These are phyloP conservation scores for Trichophyton simii DNA, from an alignment of 2,329 filamentous ascomycete genomes.

Conservation along the genomic window DNA sequence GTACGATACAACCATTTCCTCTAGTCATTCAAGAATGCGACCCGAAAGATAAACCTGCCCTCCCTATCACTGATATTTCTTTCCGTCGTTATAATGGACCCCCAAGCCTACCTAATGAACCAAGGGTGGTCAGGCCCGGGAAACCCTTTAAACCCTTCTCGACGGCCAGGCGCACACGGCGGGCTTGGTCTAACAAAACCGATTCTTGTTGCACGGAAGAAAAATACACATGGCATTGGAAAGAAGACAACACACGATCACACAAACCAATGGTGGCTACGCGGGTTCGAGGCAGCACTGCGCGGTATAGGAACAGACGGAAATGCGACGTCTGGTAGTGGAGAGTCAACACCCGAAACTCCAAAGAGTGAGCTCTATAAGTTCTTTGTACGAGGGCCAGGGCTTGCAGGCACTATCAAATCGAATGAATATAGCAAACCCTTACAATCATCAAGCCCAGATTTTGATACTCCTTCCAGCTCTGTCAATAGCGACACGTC, in stretches of 20 bases:
- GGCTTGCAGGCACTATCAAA: conserved; percentile 54
- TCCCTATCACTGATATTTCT: background rate
- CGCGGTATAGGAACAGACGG: conserved; percentile 59
- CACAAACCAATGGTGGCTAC: conserved; percentile 90
- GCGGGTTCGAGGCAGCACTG: conserved; percentile 82
- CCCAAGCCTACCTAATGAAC: conserved; percentile 64
- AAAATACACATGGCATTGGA: conserved; percentile 70
- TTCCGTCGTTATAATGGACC: conserved; percentile 46
- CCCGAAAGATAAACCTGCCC: background rate
- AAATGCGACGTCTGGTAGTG: conserved; percentile 46
- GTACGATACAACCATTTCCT: background rate
- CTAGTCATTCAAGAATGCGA: background rate
- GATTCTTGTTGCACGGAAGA: conserved; percentile 69
- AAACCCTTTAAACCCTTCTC: conserved; percentile 66
- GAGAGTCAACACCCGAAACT: conserved; percentile 35
- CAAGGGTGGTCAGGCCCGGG: conserved; percentile 87
- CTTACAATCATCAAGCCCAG: background rate
- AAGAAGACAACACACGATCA: conserved; percentile 53
- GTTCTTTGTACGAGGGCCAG: conserved; percentile 72
- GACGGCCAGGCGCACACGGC: conserved; percentile 40
- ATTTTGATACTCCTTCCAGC: background rate
- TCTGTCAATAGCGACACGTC: conserved; percentile 16
- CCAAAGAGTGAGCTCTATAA: conserved; percentile 54
- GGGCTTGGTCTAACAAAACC: conserved; percentile 69
- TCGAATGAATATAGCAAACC: background rate